Evolutionary conservation across 129 eudicot species (phyloP).

Genomic region (Flaveria sonorensis): DNA sequence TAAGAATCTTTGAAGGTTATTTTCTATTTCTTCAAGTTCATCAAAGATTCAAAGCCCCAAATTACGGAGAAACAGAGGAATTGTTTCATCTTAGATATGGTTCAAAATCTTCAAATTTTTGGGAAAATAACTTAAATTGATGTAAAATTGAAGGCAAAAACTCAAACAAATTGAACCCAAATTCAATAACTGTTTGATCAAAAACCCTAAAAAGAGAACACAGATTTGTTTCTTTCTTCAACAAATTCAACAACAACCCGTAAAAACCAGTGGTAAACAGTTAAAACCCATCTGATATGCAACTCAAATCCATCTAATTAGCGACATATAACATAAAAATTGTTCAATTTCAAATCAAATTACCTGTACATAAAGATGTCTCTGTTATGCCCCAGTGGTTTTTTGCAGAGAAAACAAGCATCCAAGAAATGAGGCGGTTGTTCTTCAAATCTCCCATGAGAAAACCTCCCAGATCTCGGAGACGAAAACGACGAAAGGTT

Average conservation of each 20-base stretch:
- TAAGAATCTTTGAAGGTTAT: too few species aligned
- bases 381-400: slow-evolving; percentile 48
- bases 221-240: neutral
- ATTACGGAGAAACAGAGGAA: too few species aligned
- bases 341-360: neutral
- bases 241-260: neutral
- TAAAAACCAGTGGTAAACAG: neutral
- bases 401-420: slow-evolving; percentile 49
- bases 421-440: slow-evolving; percentile 48
- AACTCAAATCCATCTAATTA: neutral
- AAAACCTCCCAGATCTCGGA: slow-evolving; percentile 46
- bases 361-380: slow-evolving; percentile 74
- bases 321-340: neutral
- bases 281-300: too few species aligned
- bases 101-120: too few species aligned
- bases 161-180: neutral
- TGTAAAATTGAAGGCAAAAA: too few species aligned
- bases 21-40: too few species aligned
- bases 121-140: neutral
- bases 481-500: slow-evolving; percentile 34
- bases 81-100: too few species aligned
- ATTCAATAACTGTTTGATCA: neutral
- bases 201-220: neutral
- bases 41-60: too few species aligned
- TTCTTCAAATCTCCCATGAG: slow-evolving; percentile 49